These are phyloP conservation scores for Cryptococcus depauperatus DNA, from an alignment of 1,284 basidiomycete species.

Conservation along the genomic window DNA sequence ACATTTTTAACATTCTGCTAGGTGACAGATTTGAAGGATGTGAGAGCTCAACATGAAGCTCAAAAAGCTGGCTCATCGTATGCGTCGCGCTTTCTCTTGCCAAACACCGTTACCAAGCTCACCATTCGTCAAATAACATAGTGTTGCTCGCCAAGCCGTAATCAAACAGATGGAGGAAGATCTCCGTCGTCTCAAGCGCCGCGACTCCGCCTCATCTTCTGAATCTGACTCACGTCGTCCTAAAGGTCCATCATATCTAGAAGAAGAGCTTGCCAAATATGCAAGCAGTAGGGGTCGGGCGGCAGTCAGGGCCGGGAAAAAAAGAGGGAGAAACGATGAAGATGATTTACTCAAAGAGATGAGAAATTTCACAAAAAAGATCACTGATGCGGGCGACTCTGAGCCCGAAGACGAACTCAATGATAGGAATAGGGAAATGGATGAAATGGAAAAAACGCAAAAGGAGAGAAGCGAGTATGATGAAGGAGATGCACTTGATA, in stretches of 20 bases:
- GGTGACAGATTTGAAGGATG: constrained; percentile 55
- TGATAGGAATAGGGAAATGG: constrained; percentile 33
- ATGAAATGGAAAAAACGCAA: constrained; percentile 14
- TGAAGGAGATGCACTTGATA: constrained; percentile 58
- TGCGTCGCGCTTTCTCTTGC: constrained; percentile 36
- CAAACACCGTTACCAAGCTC: background rate
- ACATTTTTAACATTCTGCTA: constrained; percentile 5
- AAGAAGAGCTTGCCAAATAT: constrained; percentile 73
- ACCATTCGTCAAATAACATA: too few relatives aligned
- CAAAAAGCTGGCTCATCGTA: constrained; percentile 57
- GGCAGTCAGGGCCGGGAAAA: constrained; percentile 37
- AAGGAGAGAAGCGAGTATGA: constrained; percentile 39
- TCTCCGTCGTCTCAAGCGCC: constrained; percentile 59
- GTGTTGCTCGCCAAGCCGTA: constrained; percentile 61
- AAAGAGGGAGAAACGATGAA: constrained; percentile 50
- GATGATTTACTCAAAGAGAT: constrained; percentile 62
- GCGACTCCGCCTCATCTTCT: constrained; percentile 35
- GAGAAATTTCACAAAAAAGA: constrained; percentile 61
- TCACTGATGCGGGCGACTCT: constrained; percentile 34
- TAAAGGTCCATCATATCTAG: constrained; percentile 59
- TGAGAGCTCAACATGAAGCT: constrained; percentile 63
- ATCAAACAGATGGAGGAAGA: constrained; percentile 82
- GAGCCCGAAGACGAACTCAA: constrained; percentile 21
- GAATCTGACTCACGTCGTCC: constrained; percentile 36
- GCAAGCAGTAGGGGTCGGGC: constrained; percentile 59